A percentile compares a stretch with the other conserved stretches of the same genome.
Evolutionary conservation across 768 basidiomycete species (phyloP).

Genomic region (Boletellus emodensis): DNA sequence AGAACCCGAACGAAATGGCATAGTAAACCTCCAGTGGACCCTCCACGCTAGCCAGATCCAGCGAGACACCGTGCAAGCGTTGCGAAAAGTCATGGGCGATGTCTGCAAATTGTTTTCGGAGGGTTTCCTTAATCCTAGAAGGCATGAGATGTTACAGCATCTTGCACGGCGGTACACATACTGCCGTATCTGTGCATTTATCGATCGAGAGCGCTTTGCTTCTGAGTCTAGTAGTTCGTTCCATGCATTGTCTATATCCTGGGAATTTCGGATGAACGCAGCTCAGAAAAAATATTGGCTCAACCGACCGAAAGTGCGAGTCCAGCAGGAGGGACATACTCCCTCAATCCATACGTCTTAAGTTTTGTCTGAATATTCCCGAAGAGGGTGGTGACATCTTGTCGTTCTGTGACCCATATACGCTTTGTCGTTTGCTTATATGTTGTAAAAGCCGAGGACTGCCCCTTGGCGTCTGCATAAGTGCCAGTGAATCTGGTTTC

Average conservation of each 20-base stretch:
- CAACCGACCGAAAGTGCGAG: slow-evolving; percentile 52
- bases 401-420: slow-evolving; percentile 84
- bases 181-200: slow-evolving; percentile 89
- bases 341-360: slow-evolving; percentile 79
- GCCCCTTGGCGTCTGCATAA: slow-evolving; percentile 77
- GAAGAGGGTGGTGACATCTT: slow-evolving; percentile 83
- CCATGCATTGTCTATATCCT: slow-evolving; percentile 81
- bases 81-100: slow-evolving; percentile 75
- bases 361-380: slow-evolving; percentile 94
- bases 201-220: slow-evolving; percentile 68
- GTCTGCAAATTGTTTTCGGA: slow-evolving; percentile 74
- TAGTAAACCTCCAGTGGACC: slow-evolving; percentile 67
- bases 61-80: slow-evolving; percentile 60
- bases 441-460: slow-evolving; percentile 63
- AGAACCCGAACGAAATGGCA: slow-evolving; percentile 1
- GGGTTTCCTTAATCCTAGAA: slow-evolving; percentile 72
- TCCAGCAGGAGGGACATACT: slow-evolving; percentile 77
- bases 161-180: slow-evolving; percentile 37
- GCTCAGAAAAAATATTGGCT: neutral
- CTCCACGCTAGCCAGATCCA: slow-evolving; percentile 67
- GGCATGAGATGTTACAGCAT: neutral
- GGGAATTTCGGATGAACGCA: slow-evolving; percentile 10
- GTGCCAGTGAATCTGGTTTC: slow-evolving; percentile 63
- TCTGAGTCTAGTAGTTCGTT: slow-evolving; percentile 67
- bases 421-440: slow-evolving; percentile 89